Evolutionary conservation across 2,329 filamentous ascomycete genomes (phyloP), one percentile per base, ranked within the genome.

Genomic region (Aspergillus viridinutans): DNA sequence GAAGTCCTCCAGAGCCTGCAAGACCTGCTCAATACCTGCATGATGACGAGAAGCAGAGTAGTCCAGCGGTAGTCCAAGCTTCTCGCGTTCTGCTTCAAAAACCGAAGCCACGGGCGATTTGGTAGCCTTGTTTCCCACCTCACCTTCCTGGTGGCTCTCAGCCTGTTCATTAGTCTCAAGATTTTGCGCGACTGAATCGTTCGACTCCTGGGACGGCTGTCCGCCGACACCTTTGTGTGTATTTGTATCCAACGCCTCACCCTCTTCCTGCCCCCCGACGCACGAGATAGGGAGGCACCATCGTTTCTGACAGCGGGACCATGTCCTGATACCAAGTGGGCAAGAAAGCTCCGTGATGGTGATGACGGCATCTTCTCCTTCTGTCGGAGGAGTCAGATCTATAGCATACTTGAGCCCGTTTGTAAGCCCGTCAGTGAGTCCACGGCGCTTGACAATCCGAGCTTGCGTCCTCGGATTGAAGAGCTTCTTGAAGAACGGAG

Each of bases 21-120:
- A 74, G 0, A 90, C 73, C 1, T 85, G 80, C 49, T 89, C 78
- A 35, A 94, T 84, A 21, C 81, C 82, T 28, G 81, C 82, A 12
- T 83, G 77, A 66, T 90, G 87, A 2, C 87, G 82, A 7, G 84
- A 73, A 1, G 81, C 80, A 49, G 85, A 88, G 67, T 90, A 90
- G 61, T 88, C 86, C 17, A 71, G 43, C 0, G 70, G 71, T 45
- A 71, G 47, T 17, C 38, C 52, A 3, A 52, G 29, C n/a, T 54
- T 52, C 20, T 54, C 20, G 14, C 12, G 21, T 17, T 32, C 29
- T 38, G 14, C 47, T 28, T 51, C 45, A 25, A 47, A 9, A 45
- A 38, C 26, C 20, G 1, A 21, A n/a, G 6, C 21, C 10, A 12
- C n/a, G 20, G 40, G 40, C 20, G 1, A 9, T 21, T 20, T 42